Evolutionary conservation across 306 rosid genomes (phyloP), one percentile per base, ranked within the genome.

Genomic region (Prunus dulcis): DNA sequence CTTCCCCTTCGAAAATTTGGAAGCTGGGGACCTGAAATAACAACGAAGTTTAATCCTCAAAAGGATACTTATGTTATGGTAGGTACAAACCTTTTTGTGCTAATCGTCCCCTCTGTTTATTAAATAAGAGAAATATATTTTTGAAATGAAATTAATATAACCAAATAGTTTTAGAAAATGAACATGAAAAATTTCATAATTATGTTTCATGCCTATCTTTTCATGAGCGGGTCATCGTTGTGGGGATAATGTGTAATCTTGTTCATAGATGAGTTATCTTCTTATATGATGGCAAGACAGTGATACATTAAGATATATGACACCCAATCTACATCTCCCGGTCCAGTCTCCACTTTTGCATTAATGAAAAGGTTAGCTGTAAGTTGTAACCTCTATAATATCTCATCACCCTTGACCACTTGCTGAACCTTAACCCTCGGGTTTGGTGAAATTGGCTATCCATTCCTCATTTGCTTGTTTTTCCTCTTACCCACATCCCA

Each of bases 1-100:
- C 89, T 94, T 41, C 97, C 98, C 75, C 97, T 94, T 47, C 88
- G 76, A 34, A 94, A 94, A 84, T 92, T 94, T 81, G 98, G 96
- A 86, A 83, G 56, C 73, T 94, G 97, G 98, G 98, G 95, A 27
- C 98, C 97, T 71, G 97, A 89, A 76, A 82, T 94, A 75, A 75
- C 83, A 65, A 74, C 85, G 55, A 90, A 86, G 69, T 84, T 92
- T 43, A 91, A 94, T 80, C 90, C 92, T 74, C 77, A 89, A 66
- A 93, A 90, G 86, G 96, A 91, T 53, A 88, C 91, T 45, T 93
- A 88, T 72, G 98, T 93, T 66, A 64, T 93, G 96, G 98, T 93
- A 82, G 80, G 83, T 64, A 53, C 47, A 14, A 30, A 14, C 69
- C 69, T 43, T 58, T 75, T 69, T 67, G 67, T 61, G 27, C 43